Evolutionary conservation across 805 yeast species (phyloP).

Genomic region (Henningerozyma blattae): DNA sequence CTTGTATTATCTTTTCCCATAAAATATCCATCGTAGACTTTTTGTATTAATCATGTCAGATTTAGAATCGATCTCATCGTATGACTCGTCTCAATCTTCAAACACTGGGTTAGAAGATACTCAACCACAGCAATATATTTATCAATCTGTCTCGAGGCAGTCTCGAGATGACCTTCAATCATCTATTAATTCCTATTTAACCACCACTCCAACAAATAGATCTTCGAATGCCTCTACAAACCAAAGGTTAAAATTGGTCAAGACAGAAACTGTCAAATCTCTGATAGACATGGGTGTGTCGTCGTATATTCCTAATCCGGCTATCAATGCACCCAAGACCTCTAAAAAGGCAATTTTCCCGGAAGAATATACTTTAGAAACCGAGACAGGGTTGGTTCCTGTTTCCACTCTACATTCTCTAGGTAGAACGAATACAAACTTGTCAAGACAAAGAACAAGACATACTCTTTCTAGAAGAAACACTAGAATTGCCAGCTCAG

Average conservation of each 20-base stretch:
- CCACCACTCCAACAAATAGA: too few relatives aligned
- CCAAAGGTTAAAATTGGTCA: constrained; percentile 27
- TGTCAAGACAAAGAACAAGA: constrained; percentile 28
- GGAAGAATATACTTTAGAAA: constrained; percentile 83
- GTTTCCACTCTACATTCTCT: constrained; percentile 55
- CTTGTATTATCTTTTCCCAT: too few relatives aligned
- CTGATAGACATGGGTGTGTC: constrained; percentile 51
- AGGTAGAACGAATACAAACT: constrained; percentile 39
- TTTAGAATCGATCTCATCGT: not conserved
- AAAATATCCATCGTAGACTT: too few relatives aligned
- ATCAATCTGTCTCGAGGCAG: not conserved
- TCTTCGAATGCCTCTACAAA: not conserved
- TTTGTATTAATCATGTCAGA: not conserved
- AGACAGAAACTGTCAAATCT: constrained; percentile 68
- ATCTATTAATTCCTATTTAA: not conserved
- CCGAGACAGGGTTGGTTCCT: constrained; percentile 80
- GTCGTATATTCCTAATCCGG: constrained; percentile 40
- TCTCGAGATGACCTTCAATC: not conserved
- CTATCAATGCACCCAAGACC: constrained; percentile 42
- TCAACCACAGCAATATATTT: not conserved
- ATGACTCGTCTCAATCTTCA: too few relatives aligned
- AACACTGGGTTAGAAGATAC: not conserved
- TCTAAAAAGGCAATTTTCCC: constrained; percentile 61
- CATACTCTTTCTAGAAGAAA: constrained; percentile 6
- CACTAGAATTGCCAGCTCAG: too few relatives aligned